phyloP scores from a whole-genome alignment of 495 filamentous ascomycete genomes.

The Hypoxylon lenormandii region DNA sequence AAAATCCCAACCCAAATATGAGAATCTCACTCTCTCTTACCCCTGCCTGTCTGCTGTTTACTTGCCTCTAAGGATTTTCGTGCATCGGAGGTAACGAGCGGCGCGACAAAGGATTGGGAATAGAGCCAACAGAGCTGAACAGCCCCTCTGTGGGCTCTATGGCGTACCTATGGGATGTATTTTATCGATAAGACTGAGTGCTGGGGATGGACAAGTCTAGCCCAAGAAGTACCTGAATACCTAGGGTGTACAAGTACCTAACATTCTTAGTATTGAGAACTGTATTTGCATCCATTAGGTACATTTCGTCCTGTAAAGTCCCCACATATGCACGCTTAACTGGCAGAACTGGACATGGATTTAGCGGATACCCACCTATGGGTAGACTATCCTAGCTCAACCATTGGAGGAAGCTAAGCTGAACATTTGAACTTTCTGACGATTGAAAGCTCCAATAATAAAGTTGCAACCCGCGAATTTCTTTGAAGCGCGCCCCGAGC shows the following conservation, averaged over 20 bases:
- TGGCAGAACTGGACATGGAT: constrained; percentile 2
- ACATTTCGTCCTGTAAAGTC: no score
- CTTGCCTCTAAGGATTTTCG: constrained; percentile 12
- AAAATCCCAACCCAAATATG: not conserved
- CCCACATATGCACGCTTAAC: not conserved
- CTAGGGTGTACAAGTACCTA: no score
- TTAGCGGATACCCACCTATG: not conserved
- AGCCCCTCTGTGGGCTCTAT: no score
- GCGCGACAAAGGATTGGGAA: constrained; percentile 3
- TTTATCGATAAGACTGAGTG: constrained; percentile 21
- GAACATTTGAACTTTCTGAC: constrained; percentile 4
- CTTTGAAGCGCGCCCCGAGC: constrained; percentile 41
- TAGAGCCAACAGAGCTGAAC: no score
- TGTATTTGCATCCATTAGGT: no score
- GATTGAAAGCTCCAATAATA: constrained; percentile 11
- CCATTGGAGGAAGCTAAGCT: not conserved
- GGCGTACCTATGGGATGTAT: no score
- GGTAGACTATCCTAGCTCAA: not conserved
- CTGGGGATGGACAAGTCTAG: no score
- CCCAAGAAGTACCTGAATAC: no score
- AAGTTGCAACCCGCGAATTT: constrained; percentile 33
- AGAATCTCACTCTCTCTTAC: constrained; percentile 34
- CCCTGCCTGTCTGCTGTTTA: not conserved
- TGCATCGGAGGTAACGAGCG: constrained; percentile 30
- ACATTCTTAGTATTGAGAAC: no score